phyloP scores from a whole-genome alignment of 306 rosid genomes.

The Gynostemma pentaphyllum region DNA sequence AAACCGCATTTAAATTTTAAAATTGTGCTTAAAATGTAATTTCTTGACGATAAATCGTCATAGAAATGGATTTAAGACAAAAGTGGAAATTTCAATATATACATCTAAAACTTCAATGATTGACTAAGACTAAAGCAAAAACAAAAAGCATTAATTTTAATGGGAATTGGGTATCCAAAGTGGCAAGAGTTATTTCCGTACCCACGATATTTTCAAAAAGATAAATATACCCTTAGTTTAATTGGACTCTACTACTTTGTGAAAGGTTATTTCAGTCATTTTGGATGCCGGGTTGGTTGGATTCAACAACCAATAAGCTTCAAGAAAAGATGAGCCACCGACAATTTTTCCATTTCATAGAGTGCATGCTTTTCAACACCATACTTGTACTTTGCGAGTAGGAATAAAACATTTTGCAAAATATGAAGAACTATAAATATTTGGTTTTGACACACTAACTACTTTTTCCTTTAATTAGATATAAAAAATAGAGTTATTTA shows the following conservation, averaged over 20 bases:
- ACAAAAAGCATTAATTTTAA: not conserved
- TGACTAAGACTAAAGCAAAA: not conserved
- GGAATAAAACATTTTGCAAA: not conserved
- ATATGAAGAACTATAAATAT: too few relatives aligned
- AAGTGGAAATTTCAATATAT: not conserved
- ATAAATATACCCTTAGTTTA: not conserved
- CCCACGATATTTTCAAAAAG: not conserved
- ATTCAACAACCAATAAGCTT: not conserved
- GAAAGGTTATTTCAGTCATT: not conserved
- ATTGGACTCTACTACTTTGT: not conserved
- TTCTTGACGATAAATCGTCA: too few relatives aligned
- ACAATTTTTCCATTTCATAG: not conserved
- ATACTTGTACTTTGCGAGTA: not conserved
- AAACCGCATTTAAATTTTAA: not conserved
- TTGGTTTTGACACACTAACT: too few relatives aligned
- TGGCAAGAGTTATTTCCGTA: not conserved
- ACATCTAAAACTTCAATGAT: not conserved
- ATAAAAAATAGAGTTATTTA: too few relatives aligned
- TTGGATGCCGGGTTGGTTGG: not conserved
- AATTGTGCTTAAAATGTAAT: not conserved
- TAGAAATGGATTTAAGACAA: not conserved
- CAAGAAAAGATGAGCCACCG: constrained; percentile 4
- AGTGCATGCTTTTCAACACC: not conserved
- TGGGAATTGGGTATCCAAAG: not conserved
- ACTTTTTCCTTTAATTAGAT: too few relatives aligned